Conservation (phyloP, 1,284 basidiomycete species). For the Sanghuangporus baumii region DNA sequence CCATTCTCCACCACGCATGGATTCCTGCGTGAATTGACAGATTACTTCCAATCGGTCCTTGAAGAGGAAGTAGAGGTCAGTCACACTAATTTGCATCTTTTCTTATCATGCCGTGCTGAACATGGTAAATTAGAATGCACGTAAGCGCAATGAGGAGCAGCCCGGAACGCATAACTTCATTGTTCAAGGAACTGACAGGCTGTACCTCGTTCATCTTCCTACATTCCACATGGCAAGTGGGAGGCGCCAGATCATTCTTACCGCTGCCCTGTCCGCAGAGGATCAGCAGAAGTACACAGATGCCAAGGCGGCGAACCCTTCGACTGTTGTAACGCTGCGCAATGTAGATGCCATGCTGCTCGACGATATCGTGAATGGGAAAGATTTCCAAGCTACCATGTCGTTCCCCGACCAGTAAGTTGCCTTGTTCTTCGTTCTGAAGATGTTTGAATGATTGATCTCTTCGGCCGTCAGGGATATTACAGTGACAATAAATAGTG, state of each 20-base stretch:
- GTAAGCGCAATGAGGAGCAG: conserved; percentile 28
- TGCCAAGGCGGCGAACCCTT: conserved; percentile 21
- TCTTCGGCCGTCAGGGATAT: not conserved
- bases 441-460: not conserved
- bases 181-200: conserved; percentile 33
- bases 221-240: conserved; percentile 36
- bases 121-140: conserved; percentile 16
- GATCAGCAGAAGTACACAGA: conserved; percentile 20
- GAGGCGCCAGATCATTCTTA: conserved; percentile 35
- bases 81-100: not conserved
- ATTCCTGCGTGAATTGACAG: conserved; percentile 30
- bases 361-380: conserved; percentile 20
- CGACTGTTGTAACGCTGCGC: conserved; percentile 21
- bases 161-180: conserved; percentile 34
- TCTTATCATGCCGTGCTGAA: not conserved
- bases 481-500: conserved; percentile 24
- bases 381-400: conserved; percentile 15
- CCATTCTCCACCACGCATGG: conserved; percentile 34
- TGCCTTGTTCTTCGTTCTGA: not conserved
- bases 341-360: conserved; percentile 19
- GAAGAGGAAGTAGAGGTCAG: conserved; percentile 31
- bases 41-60: conserved; percentile 30
- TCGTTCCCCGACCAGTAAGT: not conserved
- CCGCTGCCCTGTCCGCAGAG: conserved; percentile 25
- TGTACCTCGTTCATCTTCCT: conserved; percentile 33